Conservation (phyloP, 176 grass and related monocot genomes). For the barley (Hordeum vulgare) region DNA sequence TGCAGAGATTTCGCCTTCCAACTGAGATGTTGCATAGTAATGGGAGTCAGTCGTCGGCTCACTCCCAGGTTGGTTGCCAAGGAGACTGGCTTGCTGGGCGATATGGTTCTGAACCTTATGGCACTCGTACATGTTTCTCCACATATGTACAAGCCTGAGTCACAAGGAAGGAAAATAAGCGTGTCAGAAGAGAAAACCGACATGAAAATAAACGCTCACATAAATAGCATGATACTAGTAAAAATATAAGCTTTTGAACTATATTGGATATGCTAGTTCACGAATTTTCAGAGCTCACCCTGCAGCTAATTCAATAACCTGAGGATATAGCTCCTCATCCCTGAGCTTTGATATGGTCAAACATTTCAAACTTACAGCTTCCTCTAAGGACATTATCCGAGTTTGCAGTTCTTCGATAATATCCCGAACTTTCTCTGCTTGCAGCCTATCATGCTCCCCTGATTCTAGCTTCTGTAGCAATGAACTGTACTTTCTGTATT, state of each 20-base stretch:
- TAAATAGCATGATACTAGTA: background rate
- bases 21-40: slow-evolving; percentile 59
- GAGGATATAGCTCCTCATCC: slow-evolving; percentile 92
- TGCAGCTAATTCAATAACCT: slow-evolving; percentile 81
- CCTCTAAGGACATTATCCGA: slow-evolving; percentile 79
- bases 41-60: slow-evolving; percentile 84
- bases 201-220: background rate
- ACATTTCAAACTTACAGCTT: slow-evolving; percentile 59
- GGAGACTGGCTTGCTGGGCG: slow-evolving; percentile 65
- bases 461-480: slow-evolving; percentile 71
- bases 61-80: slow-evolving; percentile 53
- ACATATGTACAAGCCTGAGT: slow-evolving; percentile 82
- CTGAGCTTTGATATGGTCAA: slow-evolving; percentile 80
- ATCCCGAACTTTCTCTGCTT: slow-evolving; percentile 65
- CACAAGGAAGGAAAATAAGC: slow-evolving; percentile 23
- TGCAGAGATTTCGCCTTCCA: slow-evolving; percentile 78
- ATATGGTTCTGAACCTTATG: slow-evolving; percentile 87
- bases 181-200: background rate
- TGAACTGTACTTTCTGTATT: slow-evolving; percentile 50
- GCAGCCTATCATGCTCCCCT: slow-evolving; percentile 64
- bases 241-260: slow-evolving; percentile 13
- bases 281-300: slow-evolving; percentile 50
- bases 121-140: slow-evolving; percentile 91
- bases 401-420: slow-evolving; percentile 71
- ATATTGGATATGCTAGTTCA: slow-evolving; percentile 5